Base-by-base conservation (phyloP, 108 stramenopile genomes). In the Cylindrotheca closterium region DNA sequence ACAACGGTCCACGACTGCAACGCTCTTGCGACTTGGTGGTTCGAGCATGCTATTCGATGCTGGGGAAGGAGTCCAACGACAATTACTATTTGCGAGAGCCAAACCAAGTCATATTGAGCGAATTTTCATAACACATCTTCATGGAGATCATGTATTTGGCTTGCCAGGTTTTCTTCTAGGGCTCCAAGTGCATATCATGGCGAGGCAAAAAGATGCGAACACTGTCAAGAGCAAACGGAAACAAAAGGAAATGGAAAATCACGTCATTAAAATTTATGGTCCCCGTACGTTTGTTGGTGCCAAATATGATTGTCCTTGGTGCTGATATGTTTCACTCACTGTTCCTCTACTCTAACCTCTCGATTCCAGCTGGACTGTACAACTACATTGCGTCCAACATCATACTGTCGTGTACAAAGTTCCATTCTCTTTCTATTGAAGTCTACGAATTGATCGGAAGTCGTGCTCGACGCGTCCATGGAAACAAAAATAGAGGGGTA, bases 131-230 rank as follows among this genome's bases (percentile, higher is more conserved):
- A 93, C 92, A 17, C 96, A 97, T 68, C 49, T 93, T 56, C 98
- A 98, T 67, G 96, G 88, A 0, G 98, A 98, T 86, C 96, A 98
- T 70, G 55, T 93, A 21, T 92, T 87, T 69, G 96, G 96, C 18
- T 63, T 98, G 30, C 88, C 91, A 21, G 88, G 91, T 0, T 31
- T 97, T 7, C 55, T 98, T 30, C 58, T 91, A 27, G 63, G 69
- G 25, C 22, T 76, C 24, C 73, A 74, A 50, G 65, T 46, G 17
- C 55, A 48, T 7, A 4, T 34, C 25, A 51, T 58, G 46, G 12
- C 26, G 1, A 60, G 42, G 24, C 17, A 60, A 25, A 27, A 22
- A 3, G 55, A 57, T 27, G 27, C 4, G 4, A 25, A 19, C 10
- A 30, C 17, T 50, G 1, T 25, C 17, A 21, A 21, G 22, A 33